Evolutionary conservation across 2,329 filamentous ascomycete species (phyloP), one percentile per base, ranked within the genome.

Genomic region (Scytalidium lignicola): DNA sequence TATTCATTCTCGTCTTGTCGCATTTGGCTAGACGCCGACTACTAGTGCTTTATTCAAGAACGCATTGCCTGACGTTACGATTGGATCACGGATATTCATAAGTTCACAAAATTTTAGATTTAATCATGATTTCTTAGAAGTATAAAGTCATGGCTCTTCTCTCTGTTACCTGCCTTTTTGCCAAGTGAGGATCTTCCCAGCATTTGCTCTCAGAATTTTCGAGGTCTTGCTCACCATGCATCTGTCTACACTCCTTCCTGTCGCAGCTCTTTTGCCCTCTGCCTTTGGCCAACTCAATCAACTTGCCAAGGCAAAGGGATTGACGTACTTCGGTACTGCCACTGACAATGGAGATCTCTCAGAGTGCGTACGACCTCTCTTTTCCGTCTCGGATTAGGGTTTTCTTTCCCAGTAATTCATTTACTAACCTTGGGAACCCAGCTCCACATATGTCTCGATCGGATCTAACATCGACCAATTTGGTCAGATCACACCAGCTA

Each of bases 401-500:
- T n/a, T n/a, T n/a, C n/a, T n/a, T n/a, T n/a, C n/a, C n/a, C n/a
- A n/a, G n/a, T n/a, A n/a, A n/a, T n/a, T n/a, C n/a, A n/a, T n/a
- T n/a, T n/a, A n/a, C 32, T 37, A 37, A 37, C 32, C 6, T 37
- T 9, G n/a, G 39, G 77, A 85, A n/a, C n/a, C n/a, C 32, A 37
- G 32, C 64, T 61, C 68, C 12, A 58, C 71, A 22, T 88, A 86
- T 62, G 66, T 74, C 18, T 62, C 68, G 18, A 78, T 85, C 52
- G 69, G 84, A 41, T 73, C 72, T 51, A 69, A 83, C 61, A 67
- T 60, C 7, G 67, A 69, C 41, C 78, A 85, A 58, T 86, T 86
- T 56, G 83, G 83, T 15, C 76, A 83, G 62, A 73, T 85, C 21
- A 85, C 83, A 0, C 80, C 82, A 0, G 80, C 76, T 44, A 87